phyloP scores from a whole-genome alignment of 2,329 filamentous ascomycete genomes.

The Pseudogymnoascus verrucosus region DNA sequence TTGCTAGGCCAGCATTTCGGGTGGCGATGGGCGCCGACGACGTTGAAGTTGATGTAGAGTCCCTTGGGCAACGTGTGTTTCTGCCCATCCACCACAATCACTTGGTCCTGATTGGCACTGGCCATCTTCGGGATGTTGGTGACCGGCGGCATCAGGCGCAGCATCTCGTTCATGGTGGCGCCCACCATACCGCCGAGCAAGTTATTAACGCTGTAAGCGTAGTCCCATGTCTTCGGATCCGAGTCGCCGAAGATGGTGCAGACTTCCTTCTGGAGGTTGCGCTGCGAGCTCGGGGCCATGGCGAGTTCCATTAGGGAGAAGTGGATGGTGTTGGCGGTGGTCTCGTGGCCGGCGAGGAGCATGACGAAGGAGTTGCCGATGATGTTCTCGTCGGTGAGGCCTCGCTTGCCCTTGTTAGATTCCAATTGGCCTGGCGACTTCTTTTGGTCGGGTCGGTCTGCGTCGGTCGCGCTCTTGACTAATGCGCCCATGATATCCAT shows the following conservation, averaged over 20 bases:
- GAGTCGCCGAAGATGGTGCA: slow-evolving; percentile 53
- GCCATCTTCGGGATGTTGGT: slow-evolving; percentile 64
- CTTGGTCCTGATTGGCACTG: slow-evolving; percentile 41
- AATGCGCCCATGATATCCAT: slow-evolving; percentile 50
- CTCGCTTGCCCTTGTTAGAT: slow-evolving; percentile 43
- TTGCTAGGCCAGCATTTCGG: slow-evolving; percentile 59
- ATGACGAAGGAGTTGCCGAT: slow-evolving; percentile 64
- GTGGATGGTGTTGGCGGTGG: slow-evolving; percentile 67
- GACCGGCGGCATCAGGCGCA: slow-evolving; percentile 65
- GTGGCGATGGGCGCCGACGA: slow-evolving; percentile 54
- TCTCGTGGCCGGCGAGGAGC: slow-evolving; percentile 71
- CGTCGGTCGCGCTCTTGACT: slow-evolving; percentile 37
- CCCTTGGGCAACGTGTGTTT: slow-evolving; percentile 50
- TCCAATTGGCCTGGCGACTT: slow-evolving; percentile 34
- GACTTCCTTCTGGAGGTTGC: slow-evolving; percentile 59
- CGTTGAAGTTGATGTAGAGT: slow-evolving; percentile 47
- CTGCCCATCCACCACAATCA: slow-evolving; percentile 50
- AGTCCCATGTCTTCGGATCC: slow-evolving; percentile 59
- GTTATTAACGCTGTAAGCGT: slow-evolving; percentile 56
- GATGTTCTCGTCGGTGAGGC: slow-evolving; percentile 56
- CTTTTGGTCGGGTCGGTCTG: slow-evolving; percentile 30
- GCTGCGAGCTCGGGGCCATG: slow-evolving; percentile 54
- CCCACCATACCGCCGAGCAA: slow-evolving; percentile 64
- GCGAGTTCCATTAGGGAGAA: slow-evolving; percentile 63
- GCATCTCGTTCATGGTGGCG: slow-evolving; percentile 69